phyloP scores from a whole-genome alignment of 495 filamentous ascomycete species.

The Annulohypoxylon stygium region DNA sequence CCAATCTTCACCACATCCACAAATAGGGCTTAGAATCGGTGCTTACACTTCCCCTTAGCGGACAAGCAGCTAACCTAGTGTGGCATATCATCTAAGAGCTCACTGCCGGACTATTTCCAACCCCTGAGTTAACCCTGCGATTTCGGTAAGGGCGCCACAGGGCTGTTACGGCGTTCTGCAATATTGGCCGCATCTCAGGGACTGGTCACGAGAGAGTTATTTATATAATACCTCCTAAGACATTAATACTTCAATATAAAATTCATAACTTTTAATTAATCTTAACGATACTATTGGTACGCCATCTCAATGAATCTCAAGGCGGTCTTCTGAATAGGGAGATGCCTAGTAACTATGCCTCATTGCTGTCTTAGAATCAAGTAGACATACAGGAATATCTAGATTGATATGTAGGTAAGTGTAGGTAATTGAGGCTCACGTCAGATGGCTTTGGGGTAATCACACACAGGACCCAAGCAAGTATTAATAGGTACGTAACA shows the following conservation, averaged over 20 bases:
- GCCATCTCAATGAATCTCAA: not conserved
- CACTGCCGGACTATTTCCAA: not conserved
- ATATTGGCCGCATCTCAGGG: not conserved
- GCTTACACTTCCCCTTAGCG: constrained; percentile 19
- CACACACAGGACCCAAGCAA: not conserved
- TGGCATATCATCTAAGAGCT: not conserved
- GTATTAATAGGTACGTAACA: constrained; percentile 20
- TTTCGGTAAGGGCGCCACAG: not conserved
- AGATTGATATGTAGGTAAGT: not conserved
- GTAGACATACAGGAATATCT: not conserved
- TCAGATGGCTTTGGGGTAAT: constrained; percentile 21
- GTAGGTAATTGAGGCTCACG: constrained; percentile 21
- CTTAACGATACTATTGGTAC: not conserved
- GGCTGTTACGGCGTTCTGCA: not conserved
- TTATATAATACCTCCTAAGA: not conserved
- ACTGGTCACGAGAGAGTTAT: not conserved
- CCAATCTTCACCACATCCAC: constrained; percentile 9
- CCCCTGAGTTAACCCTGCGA: not conserved
- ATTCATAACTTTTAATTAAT: not conserved
- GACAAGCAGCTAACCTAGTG: constrained; percentile 13
- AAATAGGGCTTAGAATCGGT: constrained; percentile 12
- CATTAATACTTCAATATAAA: not conserved
- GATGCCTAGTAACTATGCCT: not conserved
- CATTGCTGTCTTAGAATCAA: not conserved
- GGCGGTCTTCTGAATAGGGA: not conserved